These are phyloP conservation scores for Cystofilobasidium bisporidii DNA, from an alignment of 768 basidiomycete species.

Conservation along the genomic window DNA sequence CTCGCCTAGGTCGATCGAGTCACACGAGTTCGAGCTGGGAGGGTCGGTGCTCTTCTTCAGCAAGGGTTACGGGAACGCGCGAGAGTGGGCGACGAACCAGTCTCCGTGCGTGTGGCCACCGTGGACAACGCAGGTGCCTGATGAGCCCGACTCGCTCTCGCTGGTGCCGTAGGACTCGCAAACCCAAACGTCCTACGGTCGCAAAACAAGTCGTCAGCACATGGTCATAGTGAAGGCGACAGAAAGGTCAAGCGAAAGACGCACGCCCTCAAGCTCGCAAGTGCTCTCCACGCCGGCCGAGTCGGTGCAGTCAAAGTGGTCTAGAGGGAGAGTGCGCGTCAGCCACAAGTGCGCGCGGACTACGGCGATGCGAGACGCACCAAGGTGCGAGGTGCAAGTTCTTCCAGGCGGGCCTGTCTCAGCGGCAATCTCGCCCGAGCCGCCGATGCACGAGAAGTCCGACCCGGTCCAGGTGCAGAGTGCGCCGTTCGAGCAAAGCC, in stretches of 20 bases:
- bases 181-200: constrained; percentile 9
- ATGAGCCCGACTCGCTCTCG: not conserved
- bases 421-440: constrained; percentile 5
- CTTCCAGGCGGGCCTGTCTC: constrained; percentile 2
- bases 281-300: constrained; percentile 21
- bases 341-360: too few relatives aligned
- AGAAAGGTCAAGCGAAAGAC: constrained; percentile 18
- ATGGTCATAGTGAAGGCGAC: too few relatives aligned
- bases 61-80: too few relatives aligned
- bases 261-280: constrained; percentile 27
- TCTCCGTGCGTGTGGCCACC: constrained; percentile 34
- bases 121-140: constrained; percentile 18
- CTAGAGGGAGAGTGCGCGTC: not conserved
- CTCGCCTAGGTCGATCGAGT: constrained; percentile 29
- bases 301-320: constrained; percentile 34
- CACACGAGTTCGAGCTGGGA: constrained; percentile 24
- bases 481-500: constrained; percentile 29
- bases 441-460: constrained; percentile 22
- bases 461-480: constrained; percentile 27
- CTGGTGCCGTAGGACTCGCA: not conserved
- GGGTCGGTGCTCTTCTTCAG: too few relatives aligned
- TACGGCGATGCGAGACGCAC: not conserved
- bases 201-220: not conserved
- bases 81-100: constrained; percentile 28
- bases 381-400: constrained; percentile 3